A percentile compares a stretch with the other conserved stretches of the same genome.
These are phyloP conservation scores for Citrus cavaleriei DNA, from an alignment of 345 rosid genomes.

Conservation along the genomic window DNA sequence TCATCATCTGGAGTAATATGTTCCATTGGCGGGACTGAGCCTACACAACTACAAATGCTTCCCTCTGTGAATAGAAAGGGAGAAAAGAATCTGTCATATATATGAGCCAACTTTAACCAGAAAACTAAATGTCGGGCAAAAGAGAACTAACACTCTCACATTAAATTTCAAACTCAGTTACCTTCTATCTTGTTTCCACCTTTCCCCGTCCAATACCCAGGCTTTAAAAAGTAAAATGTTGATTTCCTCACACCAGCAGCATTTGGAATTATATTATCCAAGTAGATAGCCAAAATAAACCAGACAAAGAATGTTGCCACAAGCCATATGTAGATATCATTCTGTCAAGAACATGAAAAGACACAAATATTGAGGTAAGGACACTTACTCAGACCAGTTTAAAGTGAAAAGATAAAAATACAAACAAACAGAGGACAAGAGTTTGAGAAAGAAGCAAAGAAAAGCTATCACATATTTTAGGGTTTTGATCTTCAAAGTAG, in stretches of 20 bases:
- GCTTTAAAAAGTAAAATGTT: conserved; percentile 65
- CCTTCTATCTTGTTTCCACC: conserved; percentile 79
- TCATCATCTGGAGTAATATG: conserved; percentile 62
- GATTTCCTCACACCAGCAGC: conserved; percentile 79
- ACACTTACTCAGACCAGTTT: not conserved
- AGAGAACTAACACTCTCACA: conserved; percentile 3
- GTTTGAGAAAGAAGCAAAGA: not conserved
- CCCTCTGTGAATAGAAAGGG: conserved; percentile 55
- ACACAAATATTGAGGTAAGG: not conserved
- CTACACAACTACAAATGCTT: conserved; percentile 70
- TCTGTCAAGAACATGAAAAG: conserved; percentile 46
- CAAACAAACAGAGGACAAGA: not conserved
- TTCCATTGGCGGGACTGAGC: conserved; percentile 57
- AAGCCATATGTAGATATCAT: conserved; percentile 73
- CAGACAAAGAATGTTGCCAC: conserved; percentile 54
- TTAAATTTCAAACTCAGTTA: conserved; percentile 23
- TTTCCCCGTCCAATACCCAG: conserved; percentile 85
- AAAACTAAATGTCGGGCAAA: not conserved
- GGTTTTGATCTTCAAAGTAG: conserved; percentile 4
- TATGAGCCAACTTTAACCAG: not conserved
- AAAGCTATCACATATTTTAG: conserved; percentile 2
- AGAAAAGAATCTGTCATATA: conserved; percentile 9
- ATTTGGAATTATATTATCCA: conserved; percentile 80
- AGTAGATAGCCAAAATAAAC: conserved; percentile 76
- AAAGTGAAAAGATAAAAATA: no score